Evolutionary conservation across 1,139 yeast genomes (phyloP).

Genomic region (Schwanniomyces etchellsii): DNA sequence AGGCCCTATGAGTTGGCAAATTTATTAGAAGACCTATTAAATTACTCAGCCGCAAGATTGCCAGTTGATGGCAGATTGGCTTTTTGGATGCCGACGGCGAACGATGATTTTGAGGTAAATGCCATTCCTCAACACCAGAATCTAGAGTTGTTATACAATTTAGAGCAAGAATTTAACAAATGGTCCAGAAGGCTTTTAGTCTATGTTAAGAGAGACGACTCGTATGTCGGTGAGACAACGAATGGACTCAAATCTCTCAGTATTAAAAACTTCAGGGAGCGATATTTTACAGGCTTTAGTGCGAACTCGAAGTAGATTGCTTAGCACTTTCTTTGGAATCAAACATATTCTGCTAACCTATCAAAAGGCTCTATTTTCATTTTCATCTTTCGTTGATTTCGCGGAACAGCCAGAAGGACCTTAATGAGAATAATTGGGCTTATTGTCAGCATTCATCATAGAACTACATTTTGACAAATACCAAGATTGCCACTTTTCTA

Average conservation of each 20-base stretch:
- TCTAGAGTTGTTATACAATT: constrained; percentile 62
- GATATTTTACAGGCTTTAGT: constrained; percentile 70
- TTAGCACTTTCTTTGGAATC: too few relatives aligned
- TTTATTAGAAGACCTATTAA: constrained; percentile 68
- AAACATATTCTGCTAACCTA: too few relatives aligned
- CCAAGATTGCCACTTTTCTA: too few relatives aligned
- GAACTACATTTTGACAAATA: too few relatives aligned
- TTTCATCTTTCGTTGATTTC: too few relatives aligned
- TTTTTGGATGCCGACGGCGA: constrained; percentile 98
- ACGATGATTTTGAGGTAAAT: constrained; percentile 73
- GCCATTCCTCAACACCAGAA: constrained; percentile 75
- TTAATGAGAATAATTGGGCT: too few relatives aligned
- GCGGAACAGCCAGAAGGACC: too few relatives aligned
- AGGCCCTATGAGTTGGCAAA: constrained; percentile 80
- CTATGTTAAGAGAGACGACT: constrained; percentile 61
- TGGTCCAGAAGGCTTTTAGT: constrained; percentile 88
- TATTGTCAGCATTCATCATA: too few relatives aligned
- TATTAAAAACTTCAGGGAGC: constrained; percentile 63
- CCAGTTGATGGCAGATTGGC: constrained; percentile 76
- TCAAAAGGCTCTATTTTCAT: too few relatives aligned
- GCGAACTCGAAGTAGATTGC: constrained; percentile 20
- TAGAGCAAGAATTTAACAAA: constrained; percentile 85
- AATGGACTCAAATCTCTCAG: constrained; percentile 35
- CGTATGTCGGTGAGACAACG: constrained; percentile 53
- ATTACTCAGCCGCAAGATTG: constrained; percentile 66